Evolutionary conservation across 1,284 basidiomycete species (phyloP), one percentile per base, ranked within the genome.

Genomic region (Rhodotorula sp.): DNA sequence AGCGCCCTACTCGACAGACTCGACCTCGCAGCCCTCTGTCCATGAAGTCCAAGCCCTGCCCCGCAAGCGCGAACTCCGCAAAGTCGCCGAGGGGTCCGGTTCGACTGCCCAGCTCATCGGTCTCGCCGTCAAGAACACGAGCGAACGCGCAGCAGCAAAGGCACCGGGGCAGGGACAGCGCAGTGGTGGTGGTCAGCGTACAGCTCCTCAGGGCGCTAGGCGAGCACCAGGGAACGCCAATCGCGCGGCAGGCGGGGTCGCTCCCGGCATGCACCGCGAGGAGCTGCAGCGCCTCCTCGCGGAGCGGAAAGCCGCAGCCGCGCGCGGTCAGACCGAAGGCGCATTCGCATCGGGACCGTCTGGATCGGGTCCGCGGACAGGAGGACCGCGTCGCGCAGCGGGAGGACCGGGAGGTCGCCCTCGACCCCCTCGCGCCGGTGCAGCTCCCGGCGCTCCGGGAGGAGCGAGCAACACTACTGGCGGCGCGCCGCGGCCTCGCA

Each of bases 81-180:
- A 67, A 51, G 65, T 67, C 15, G 49, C 61, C 37, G 69, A 70
- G 60, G 61, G 56, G 12, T 55, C 61, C 29, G 69, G 69, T 22
- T 57, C 64, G 29, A 62, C 58, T 7, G 65, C 69, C 30, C 58
- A 66, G 53, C 56, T 67, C 22, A 48, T 70, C 65, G 51, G 44
- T 3, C 56, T 66, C 64, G 69, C 69, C 44, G 69, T 70, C 33
- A 49, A 60, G 46, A 63, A 70, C 51, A 67, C 69, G 29, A 58
- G 49, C 29, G 20, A 17, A 7, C 29, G 30, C 26, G 59, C 29
- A 20, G 55, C n/a, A 7, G 20, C 24, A 33, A 29, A 18, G 7
- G 26, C 44, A 3, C 44, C n/a, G 1, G 26, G 26, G 7, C 26
- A 48, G 45, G 26, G 30, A 6, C n/a, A 7, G 7, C 24, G 18